Evolutionary conservation across 1,139 yeast species (phyloP).

Genomic region (Torulaspora pretoriensis): DNA sequence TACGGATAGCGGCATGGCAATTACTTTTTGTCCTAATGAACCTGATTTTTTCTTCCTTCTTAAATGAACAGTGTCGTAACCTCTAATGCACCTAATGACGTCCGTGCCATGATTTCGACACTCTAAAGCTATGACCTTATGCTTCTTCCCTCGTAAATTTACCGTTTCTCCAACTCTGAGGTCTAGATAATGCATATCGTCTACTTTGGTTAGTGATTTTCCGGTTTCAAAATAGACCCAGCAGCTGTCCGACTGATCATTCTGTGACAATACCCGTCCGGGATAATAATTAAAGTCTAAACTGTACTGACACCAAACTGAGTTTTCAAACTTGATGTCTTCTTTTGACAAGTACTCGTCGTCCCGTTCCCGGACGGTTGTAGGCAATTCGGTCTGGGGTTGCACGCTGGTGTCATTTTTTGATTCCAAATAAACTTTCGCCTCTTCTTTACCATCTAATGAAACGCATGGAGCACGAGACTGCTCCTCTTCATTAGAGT

Average conservation of each 20-base stretch:
- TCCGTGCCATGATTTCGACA: conserved; percentile 21
- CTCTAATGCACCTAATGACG: conserved; percentile 51
- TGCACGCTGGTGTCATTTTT: background rate
- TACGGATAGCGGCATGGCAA: conserved; percentile 23
- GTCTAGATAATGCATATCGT: conserved; percentile 36
- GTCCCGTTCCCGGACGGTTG: conserved; percentile 18
- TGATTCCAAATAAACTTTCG: background rate
- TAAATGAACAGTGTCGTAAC: conserved; percentile 49
- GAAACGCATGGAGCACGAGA: background rate
- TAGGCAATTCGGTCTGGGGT: conserved; percentile 11
- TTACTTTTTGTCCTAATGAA: conserved; percentile 18
- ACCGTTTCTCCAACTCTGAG: conserved; percentile 43
- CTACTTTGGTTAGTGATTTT: conserved; percentile 18
- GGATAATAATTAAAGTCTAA: conserved; percentile 36
- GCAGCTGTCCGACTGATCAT: conserved; percentile 23
- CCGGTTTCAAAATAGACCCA: conserved; percentile 27
- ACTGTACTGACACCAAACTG: conserved; percentile 39
- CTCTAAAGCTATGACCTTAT: conserved; percentile 47
- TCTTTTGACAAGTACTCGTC: conserved; percentile 19
- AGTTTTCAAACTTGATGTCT: conserved; percentile 32
- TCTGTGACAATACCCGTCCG: conserved; percentile 29
- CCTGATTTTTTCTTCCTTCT: conserved; percentile 32
- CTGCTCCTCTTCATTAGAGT: background rate
- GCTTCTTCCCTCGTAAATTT: conserved; percentile 33
- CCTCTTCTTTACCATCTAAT: background rate